Evolutionary conservation across 192 early-diverging fungal species (phyloP).

Genomic region (Backusella tarrabulga): DNA sequence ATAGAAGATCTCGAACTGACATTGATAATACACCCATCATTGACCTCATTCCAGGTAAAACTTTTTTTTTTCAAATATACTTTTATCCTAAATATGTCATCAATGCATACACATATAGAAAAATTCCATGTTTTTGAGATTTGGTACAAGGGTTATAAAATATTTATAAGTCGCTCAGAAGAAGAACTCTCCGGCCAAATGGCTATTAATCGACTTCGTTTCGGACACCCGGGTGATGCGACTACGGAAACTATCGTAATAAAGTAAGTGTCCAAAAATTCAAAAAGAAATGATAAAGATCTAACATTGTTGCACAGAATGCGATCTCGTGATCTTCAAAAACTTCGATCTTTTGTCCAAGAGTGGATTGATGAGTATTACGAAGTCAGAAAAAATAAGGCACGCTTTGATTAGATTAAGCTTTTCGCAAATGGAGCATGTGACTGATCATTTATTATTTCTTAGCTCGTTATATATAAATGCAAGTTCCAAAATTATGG

Average conservation of each 20-base stretch:
- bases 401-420: constrained; percentile 8
- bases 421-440: neutral
- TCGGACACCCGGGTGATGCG: neutral
- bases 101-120: neutral
- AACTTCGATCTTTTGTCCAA: constrained; percentile 16
- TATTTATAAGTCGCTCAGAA: neutral
- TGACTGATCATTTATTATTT: constrained; percentile 7
- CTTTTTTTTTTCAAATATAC: neutral
- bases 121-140: constrained; percentile 8
- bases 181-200: neutral
- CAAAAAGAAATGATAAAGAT: neutral
- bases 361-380: constrained; percentile 28
- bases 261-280: neutral
- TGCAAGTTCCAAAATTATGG: neutral
- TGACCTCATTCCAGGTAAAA: constrained; percentile 21
- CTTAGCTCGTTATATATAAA: constrained; percentile 13
- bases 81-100: neutral
- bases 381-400: constrained; percentile 23
- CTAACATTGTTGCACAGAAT: constrained; percentile 4
- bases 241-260: constrained; percentile 9
- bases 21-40: neutral
- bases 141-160: constrained; percentile 14
- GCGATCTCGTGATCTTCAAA: neutral
- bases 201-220: neutral
- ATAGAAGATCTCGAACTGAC: neutral